phyloP scores from a whole-genome alignment of 75 land plant genomes.

The Picea sitchensis region DNA sequence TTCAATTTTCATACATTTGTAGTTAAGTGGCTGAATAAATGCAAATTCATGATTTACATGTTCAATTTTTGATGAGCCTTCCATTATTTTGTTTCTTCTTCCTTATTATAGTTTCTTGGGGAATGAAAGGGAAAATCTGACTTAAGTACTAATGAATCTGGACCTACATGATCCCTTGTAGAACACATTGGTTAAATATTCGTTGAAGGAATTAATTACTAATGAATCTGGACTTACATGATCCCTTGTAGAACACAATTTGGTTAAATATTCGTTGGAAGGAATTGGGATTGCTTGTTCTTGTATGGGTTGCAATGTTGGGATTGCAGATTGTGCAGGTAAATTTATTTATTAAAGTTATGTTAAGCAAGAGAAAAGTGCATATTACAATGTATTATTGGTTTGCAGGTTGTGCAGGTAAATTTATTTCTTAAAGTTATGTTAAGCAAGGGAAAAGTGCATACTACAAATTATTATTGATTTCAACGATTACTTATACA shows the following conservation, averaged over 20 bases:
- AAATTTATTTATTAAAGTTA: not conserved
- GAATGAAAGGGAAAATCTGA: not conserved
- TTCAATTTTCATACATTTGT: too few species aligned
- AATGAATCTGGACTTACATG: constrained; percentile 23
- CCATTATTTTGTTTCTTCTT: not conserved
- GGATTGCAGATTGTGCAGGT: too few species aligned
- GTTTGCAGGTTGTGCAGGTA: not conserved
- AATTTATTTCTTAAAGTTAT: not conserved
- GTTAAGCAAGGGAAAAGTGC: not conserved
- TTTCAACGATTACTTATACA: not conserved
- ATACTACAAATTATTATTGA: not conserved
- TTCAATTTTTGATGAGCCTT: not conserved
- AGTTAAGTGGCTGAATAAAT: too few species aligned
- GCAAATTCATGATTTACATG: too few species aligned
- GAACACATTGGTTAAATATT: constrained; percentile 37
- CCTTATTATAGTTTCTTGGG: not conserved
- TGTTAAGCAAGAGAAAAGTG: not conserved
- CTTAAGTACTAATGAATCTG: not conserved
- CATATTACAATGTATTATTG: not conserved
- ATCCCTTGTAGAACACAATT: constrained; percentile 29
- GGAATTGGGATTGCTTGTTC: too few species aligned
- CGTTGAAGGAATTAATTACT: constrained; percentile 34
- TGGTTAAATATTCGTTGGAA: too few species aligned
- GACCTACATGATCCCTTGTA: constrained; percentile 42
- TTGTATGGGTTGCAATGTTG: too few species aligned